These are phyloP conservation scores for Phytophthora parvispora DNA, from an alignment of 352 stramenopile species.

Conservation along the genomic window DNA sequence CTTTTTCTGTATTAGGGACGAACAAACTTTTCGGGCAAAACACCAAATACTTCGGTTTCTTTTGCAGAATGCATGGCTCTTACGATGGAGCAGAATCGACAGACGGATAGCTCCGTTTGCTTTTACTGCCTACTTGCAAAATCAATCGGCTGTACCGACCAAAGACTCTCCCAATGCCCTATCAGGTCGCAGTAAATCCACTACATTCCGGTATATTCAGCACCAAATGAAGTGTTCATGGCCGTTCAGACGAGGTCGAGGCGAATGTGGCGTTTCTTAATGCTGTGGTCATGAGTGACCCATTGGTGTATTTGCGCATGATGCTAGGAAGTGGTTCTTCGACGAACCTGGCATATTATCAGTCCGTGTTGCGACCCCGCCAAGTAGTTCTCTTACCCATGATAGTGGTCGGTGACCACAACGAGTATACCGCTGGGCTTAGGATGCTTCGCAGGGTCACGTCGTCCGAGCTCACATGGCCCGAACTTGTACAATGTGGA, in stretches of 20 bases:
- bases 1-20: slow-evolving; percentile 22
- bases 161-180: no score
- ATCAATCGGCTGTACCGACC: background rate
- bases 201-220: slow-evolving; percentile 17
- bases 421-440: slow-evolving; percentile 14
- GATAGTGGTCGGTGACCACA: background rate
- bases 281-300: slow-evolving; percentile 40
- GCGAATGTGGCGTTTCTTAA: slow-evolving; percentile 41
- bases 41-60: background rate
- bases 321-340: background rate
- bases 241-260: slow-evolving; percentile 12
- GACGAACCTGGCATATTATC: slow-evolving; percentile 16
- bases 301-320: slow-evolving; percentile 28
- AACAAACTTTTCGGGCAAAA: background rate
- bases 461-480: slow-evolving; percentile 3
- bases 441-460: slow-evolving; percentile 5
- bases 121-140: background rate
- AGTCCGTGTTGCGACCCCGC: slow-evolving; percentile 2
- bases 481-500: slow-evolving; percentile 25
- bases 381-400: slow-evolving; percentile 14
- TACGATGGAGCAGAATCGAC: background rate
- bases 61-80: background rate
- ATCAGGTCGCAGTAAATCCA: background rate
- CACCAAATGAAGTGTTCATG: slow-evolving; percentile 23
- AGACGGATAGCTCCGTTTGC: background rate